A percentile compares a stretch with the other conserved stretches of the same genome.
These are phyloP conservation scores for Kodamaea laetipori DNA, from an alignment of 805 yeast species.

Conservation along the genomic window DNA sequence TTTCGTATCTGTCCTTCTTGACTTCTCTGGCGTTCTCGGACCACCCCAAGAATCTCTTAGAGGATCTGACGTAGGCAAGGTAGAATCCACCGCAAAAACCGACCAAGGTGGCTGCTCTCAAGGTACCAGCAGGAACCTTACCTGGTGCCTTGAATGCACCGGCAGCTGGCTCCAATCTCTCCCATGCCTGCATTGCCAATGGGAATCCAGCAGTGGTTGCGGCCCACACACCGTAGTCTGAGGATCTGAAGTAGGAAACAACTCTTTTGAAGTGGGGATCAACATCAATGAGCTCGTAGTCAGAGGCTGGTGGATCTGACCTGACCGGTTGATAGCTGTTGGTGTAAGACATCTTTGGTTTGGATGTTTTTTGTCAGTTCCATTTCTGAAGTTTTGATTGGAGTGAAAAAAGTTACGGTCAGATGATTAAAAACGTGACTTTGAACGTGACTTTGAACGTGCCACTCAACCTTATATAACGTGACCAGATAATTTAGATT, in stretches of 20 bases:
- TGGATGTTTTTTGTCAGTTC: slow-evolving; percentile 18
- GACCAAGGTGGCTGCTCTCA: slow-evolving; percentile 61
- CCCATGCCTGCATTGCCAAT: slow-evolving; percentile 43
- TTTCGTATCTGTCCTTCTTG: slow-evolving; percentile 68
- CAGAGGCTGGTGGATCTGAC: slow-evolving; percentile 36
- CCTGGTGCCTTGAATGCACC: slow-evolving; percentile 48
- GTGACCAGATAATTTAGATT: too few relatives aligned
- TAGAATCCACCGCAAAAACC: slow-evolving; percentile 77
- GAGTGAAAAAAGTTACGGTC: slow-evolving; percentile 16
- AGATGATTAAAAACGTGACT: slow-evolving; percentile 5
- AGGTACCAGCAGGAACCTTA: slow-evolving; percentile 54
- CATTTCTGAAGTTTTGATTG: slow-evolving; percentile 41
- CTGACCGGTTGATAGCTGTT: slow-evolving; percentile 44
- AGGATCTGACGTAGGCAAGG: slow-evolving; percentile 65
- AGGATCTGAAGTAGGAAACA: slow-evolving; percentile 66
- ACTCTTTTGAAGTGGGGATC: slow-evolving; percentile 80
- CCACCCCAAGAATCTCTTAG: slow-evolving; percentile 77
- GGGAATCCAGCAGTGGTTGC: slow-evolving; percentile 46
- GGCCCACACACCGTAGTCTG: slow-evolving; percentile 59
- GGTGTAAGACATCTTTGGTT: slow-evolving; percentile 39
- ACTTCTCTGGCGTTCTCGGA: slow-evolving; percentile 74
- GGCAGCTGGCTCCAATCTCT: slow-evolving; percentile 42
- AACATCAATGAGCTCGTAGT: slow-evolving; percentile 61
- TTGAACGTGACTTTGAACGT: not conserved
- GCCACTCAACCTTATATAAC: not conserved